A percentile compares a stretch with the other conserved stretches of the same genome.
These are phyloP conservation scores for Metarhizium rileyi DNA, from an alignment of 2,329 filamentous ascomycete species.

Conservation along the genomic window DNA sequence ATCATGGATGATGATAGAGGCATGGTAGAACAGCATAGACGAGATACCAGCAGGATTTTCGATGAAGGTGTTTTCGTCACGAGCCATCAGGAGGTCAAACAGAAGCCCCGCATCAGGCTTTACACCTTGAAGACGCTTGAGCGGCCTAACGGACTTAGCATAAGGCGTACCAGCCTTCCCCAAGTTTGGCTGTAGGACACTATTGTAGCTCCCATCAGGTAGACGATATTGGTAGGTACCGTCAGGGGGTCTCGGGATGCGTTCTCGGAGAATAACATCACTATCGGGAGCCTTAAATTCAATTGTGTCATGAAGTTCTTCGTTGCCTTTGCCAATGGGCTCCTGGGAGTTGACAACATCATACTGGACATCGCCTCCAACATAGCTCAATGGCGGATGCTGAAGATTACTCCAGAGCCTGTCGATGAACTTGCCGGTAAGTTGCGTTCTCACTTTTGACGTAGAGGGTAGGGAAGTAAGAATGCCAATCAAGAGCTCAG, in stretches of 20 bases:
- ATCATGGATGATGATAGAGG: constrained; percentile 45
- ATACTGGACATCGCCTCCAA: constrained; percentile 32
- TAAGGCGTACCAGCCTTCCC: constrained; percentile 59
- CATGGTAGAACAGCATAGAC: constrained; percentile 65
- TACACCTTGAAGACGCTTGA: constrained; percentile 44
- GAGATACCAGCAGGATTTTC: constrained; percentile 65
- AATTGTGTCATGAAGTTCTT: constrained; percentile 22
- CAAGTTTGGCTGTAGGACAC: constrained; percentile 51
- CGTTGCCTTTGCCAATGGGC: constrained; percentile 16
- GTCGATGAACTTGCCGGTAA: constrained; percentile 41
- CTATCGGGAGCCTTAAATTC: constrained; percentile 30
- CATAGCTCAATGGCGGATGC: constrained; percentile 40
- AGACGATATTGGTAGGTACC: constrained; percentile 25
- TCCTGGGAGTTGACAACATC: constrained; percentile 22
- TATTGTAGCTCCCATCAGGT: constrained; percentile 39
- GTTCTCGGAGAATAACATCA: constrained; percentile 25
- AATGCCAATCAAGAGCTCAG: constrained; percentile 23
- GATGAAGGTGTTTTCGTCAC: constrained; percentile 39
- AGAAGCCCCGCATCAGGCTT: constrained; percentile 56
- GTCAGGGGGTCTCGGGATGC: constrained; percentile 19
- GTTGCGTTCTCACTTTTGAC: constrained; percentile 21
- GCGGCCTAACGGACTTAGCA: constrained; percentile 53
- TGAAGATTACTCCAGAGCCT: constrained; percentile 44
- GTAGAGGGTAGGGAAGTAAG: constrained; percentile 26
- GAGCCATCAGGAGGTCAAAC: constrained; percentile 58